Evolutionary conservation across 225 moss, liverwort and hornwort species (phyloP).

Genomic region (Marchantia paleacea): DNA sequence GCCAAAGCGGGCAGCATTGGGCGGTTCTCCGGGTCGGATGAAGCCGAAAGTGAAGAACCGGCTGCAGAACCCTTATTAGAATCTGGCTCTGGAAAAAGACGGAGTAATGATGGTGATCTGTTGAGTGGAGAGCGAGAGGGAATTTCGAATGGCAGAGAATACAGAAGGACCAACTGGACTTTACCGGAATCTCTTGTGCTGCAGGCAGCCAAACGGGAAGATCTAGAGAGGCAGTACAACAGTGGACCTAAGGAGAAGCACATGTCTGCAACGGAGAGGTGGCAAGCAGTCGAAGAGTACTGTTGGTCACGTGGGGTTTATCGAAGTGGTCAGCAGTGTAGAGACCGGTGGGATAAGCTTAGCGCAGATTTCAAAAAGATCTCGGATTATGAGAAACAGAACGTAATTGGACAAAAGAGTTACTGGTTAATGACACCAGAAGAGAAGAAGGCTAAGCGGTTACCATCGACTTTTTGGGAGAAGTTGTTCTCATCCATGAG

Average conservation of each 20-base stretch:
- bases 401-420: slow-evolving; percentile 15
- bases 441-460: slow-evolving; percentile 38
- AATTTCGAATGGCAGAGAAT: slow-evolving; percentile 36
- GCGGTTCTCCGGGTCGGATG: slow-evolving; percentile 10
- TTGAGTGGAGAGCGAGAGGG: slow-evolving; percentile 33
- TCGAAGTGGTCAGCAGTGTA: slow-evolving; percentile 45
- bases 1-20: slow-evolving; percentile 40
- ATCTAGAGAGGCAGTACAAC: slow-evolving; percentile 33
- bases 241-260: slow-evolving; percentile 37
- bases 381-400: slow-evolving; percentile 35
- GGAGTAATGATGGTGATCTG: slow-evolving; percentile 38
- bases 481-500: slow-evolving; percentile 34
- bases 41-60: slow-evolving; percentile 36
- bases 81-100: slow-evolving; percentile 36
- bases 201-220: slow-evolving; percentile 41
- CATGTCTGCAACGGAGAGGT: slow-evolving; percentile 43
- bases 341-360: slow-evolving; percentile 48
- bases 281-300: slow-evolving; percentile 46
- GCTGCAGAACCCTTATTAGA: slow-evolving; percentile 30
- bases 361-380: slow-evolving; percentile 46
- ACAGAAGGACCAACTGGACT: slow-evolving; percentile 46
- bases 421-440: slow-evolving; percentile 47
- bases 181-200: slow-evolving; percentile 39
- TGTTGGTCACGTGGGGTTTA: slow-evolving; percentile 37
- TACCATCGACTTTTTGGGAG: slow-evolving; percentile 40